A percentile compares a stretch with the other conserved stretches of the same genome.
Conservation (phyloP, 768 basidiomycete species). For the Filobasidium floriforme region DNA sequence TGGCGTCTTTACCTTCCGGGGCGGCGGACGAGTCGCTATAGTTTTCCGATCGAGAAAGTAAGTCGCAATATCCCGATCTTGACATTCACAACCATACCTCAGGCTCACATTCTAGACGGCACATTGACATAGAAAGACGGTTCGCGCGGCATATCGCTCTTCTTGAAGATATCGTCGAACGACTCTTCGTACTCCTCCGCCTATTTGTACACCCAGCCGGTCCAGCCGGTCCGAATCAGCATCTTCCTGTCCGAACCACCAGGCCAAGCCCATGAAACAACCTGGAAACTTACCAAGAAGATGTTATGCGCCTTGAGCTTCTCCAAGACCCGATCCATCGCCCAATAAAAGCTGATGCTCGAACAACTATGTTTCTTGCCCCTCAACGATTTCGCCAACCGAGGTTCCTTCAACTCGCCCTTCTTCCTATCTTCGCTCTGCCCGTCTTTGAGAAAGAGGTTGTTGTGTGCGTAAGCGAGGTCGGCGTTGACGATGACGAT, state of each 20-base stretch:
- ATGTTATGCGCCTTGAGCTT: conserved; percentile 48
- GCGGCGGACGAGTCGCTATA: conserved; percentile 46
- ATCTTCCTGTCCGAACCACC: background rate
- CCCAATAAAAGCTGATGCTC: conserved; percentile 49
- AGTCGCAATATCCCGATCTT: background rate
- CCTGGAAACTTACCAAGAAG: conserved; percentile 40
- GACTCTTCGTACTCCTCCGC: conserved; percentile 48
- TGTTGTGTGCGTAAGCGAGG: conserved; percentile 46
- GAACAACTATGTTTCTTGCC: conserved; percentile 46
- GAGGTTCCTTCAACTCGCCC: conserved; percentile 29
- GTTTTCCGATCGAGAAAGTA: background rate
- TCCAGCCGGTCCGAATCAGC: background rate
- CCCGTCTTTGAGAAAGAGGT: conserved; percentile 36
- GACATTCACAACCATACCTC: conserved; percentile 14
- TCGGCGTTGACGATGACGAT: conserved; percentile 49
- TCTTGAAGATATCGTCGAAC: conserved; percentile 49
- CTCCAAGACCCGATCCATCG: conserved; percentile 43
- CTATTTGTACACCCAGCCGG: conserved; percentile 14
- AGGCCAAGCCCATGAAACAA: background rate
- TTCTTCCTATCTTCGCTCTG: conserved; percentile 3
- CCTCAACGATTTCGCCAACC: conserved; percentile 30
- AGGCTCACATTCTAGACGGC: conserved; percentile 40
- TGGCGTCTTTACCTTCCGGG: conserved; percentile 46
- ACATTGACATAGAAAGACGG: conserved; percentile 50
- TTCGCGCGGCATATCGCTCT: conserved; percentile 46